Evolutionary conservation across 78 protist genomes (phyloP), one percentile per base, ranked within the genome.

Genomic region (Dictyostelium brefeldianum): DNA sequence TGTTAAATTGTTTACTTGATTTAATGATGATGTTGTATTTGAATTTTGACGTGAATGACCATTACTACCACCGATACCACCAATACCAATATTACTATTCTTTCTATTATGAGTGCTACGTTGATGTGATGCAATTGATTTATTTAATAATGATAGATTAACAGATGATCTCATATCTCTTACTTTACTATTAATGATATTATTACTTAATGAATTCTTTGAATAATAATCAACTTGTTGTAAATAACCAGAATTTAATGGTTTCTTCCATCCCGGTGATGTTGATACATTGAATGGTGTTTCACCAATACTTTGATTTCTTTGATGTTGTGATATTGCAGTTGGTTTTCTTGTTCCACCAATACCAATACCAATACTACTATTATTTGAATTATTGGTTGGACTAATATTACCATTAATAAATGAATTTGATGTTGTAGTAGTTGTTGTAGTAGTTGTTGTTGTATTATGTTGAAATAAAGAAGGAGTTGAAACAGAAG

Each of bases 141-240:
- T 62, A 25, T 27, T 67, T 51, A 83, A 43, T 53, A 41, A 46
- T 7, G 93, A 51, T 46, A 87, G 51, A 20, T 75, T 54, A 18
- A 77, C 81, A 0, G 93, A 77, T 87, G 93, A 87, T 43, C 69
- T 77, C 70, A 51, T 48, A 64, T 87, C 93, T 53, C 84, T 77
- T 4, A 48, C 62, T 22, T 80, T 87, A 36, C 69, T 74, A 12
- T 64, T 59, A 7, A 87, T 87, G 51, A 74, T 77, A 22, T 29
- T 51, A 14, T 81, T n/a, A 2, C 70, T 27, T 2, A 77, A 17
- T 3, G 93, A 62, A 15, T 46, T 54, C 41, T 48, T 73, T 41
- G 36, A 70, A 59, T 22, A 15, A 31, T 12, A 18, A 29, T 80
- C 47, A 2, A 41, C 7, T 36, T 36, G 43, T 29, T 69, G 77